These are phyloP conservation scores for Linanthus parryae DNA, from an alignment of 148 eudicot species.

Conservation along the genomic window DNA sequence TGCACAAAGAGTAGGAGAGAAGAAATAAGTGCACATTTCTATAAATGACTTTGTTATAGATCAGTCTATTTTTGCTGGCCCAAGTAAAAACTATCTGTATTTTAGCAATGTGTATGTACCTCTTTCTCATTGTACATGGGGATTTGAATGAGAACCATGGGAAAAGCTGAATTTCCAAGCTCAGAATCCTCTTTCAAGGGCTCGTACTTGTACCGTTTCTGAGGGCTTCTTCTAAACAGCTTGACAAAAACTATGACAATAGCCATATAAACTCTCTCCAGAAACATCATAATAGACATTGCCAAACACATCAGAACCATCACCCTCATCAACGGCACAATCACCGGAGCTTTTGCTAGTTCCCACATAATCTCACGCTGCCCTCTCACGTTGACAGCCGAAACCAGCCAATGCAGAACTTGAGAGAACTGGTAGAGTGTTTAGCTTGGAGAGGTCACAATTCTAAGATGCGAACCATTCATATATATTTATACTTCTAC, in stretches of 20 bases:
- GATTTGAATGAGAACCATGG: slow-evolving; percentile 65
- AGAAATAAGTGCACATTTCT: too few relatives aligned
- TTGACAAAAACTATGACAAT: slow-evolving; percentile 64
- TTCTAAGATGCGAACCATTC: too few relatives aligned
- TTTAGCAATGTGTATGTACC: slow-evolving; percentile 27
- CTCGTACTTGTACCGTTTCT: slow-evolving; percentile 62
- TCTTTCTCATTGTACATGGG: slow-evolving; percentile 85
- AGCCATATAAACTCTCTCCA: slow-evolving; percentile 88
- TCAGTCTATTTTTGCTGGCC: too few relatives aligned
- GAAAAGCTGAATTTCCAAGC: slow-evolving; percentile 41
- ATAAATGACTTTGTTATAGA: too few relatives aligned
- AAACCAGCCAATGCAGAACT: too few relatives aligned
- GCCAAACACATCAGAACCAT: slow-evolving; percentile 44
- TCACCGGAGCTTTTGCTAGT: slow-evolving; percentile 48
- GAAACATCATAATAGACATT: slow-evolving; percentile 68
- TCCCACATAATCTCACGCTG: slow-evolving; percentile 61
- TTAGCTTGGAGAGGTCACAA: too few relatives aligned
- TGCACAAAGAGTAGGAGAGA: too few relatives aligned
- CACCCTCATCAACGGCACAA: slow-evolving; percentile 55
- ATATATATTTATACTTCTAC: too few relatives aligned
- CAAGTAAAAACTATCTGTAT: too few relatives aligned
- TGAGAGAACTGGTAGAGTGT: too few relatives aligned
- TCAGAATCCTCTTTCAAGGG: slow-evolving; percentile 53
- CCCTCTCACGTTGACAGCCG: too few relatives aligned
- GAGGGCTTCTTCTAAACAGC: slow-evolving; percentile 73